Evolutionary conservation across 1,284 basidiomycete species (phyloP).

Genomic region (Exsudoporus floridanus): DNA sequence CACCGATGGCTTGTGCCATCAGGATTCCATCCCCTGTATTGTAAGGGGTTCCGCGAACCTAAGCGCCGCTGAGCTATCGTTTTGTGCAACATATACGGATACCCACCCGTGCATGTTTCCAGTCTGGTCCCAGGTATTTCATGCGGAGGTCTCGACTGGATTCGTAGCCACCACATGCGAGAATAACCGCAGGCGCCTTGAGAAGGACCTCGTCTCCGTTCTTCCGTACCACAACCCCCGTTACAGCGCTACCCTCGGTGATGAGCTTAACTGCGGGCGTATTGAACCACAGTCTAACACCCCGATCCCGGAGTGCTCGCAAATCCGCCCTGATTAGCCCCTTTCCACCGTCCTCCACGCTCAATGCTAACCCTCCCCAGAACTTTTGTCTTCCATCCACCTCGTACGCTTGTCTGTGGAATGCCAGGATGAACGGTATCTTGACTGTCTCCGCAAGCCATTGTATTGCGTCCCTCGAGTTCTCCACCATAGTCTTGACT

Average conservation of each 20-base stretch:
- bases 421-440: constrained; percentile 58
- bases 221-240: constrained; percentile 46
- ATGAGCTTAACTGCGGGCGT: constrained; percentile 47
- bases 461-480: constrained; percentile 51
- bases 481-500: constrained; percentile 53
- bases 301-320: constrained; percentile 46
- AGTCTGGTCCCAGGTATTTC: constrained; percentile 53
- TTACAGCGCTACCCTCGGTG: constrained; percentile 39
- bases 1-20: constrained; percentile 53
- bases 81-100: neutral
- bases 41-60: constrained; percentile 70
- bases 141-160: constrained; percentile 50
- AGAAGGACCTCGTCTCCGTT: constrained; percentile 40
- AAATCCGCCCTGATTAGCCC: constrained; percentile 61
- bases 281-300: constrained; percentile 57
- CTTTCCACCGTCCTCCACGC: constrained; percentile 62
- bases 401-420: constrained; percentile 66
- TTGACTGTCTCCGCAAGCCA: constrained; percentile 55
- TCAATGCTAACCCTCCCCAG: constrained; percentile 66
- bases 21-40: constrained; percentile 63
- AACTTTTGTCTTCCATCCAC: constrained; percentile 61
- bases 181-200: constrained; percentile 45
- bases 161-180: constrained; percentile 68
- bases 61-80: constrained; percentile 7
- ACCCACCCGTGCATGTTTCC: constrained; percentile 55